phyloP scores from a whole-genome alignment of 257 asterid species.

The Plectranthus barbatus region DNA sequence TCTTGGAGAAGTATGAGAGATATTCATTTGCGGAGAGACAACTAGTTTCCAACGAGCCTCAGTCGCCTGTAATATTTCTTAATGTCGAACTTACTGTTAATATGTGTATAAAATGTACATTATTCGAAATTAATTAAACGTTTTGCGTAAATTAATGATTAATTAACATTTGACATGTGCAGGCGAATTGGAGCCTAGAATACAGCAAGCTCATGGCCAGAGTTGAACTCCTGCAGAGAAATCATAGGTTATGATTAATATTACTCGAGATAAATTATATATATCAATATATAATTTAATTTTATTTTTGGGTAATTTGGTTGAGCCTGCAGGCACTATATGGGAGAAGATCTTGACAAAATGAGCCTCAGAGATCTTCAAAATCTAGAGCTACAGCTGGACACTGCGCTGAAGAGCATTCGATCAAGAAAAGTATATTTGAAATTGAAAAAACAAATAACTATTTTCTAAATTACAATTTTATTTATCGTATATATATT shows the following conservation, averaged over 20 bases:
- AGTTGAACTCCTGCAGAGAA: slow-evolving; percentile 43
- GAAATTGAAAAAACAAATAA: too few species aligned
- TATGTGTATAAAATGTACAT: too few species aligned
- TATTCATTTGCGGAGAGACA: slow-evolving; percentile 33
- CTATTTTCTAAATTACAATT: too few species aligned
- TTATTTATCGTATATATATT: too few species aligned
- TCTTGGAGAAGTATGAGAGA: slow-evolving; percentile 38
- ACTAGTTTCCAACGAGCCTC: slow-evolving; percentile 20
- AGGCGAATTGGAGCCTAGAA: slow-evolving; percentile 54
- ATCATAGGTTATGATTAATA: slow-evolving; percentile 27
- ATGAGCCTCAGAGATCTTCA: slow-evolving; percentile 51
- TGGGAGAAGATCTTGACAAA: slow-evolving; percentile 54
- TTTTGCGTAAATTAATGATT: too few species aligned
- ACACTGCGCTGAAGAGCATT: slow-evolving; percentile 41
- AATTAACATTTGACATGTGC: neutral
- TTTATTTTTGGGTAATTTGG: neutral
- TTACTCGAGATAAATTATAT: neutral
- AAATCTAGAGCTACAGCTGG: slow-evolving; percentile 54
- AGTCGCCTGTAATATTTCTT: slow-evolving; percentile 18
- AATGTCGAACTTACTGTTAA: too few species aligned
- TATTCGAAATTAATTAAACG: too few species aligned
- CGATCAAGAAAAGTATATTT: slow-evolving; percentile 52
- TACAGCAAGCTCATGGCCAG: slow-evolving; percentile 55
- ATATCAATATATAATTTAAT: too few species aligned
- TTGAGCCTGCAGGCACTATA: slow-evolving; percentile 32